Evolutionary conservation across 768 basidiomycete species (phyloP).

Genomic region (Collybiopsis confluens): DNA sequence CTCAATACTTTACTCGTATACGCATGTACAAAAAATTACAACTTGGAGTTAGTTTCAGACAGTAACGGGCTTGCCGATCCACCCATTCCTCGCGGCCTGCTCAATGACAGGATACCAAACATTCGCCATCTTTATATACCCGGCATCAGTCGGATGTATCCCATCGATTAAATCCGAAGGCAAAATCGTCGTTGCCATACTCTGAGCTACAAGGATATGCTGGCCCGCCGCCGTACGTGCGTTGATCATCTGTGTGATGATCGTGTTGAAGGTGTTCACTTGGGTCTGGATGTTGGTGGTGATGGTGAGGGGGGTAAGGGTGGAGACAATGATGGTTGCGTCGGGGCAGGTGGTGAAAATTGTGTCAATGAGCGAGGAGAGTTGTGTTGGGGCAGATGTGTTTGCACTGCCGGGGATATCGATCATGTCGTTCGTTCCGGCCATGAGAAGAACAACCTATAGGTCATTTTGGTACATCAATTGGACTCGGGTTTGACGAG

Average conservation of each 20-base stretch:
- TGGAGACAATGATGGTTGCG: constrained; percentile 11
- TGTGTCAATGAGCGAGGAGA: constrained; percentile 9
- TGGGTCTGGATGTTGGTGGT: neutral
- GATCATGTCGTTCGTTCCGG: constrained; percentile 13
- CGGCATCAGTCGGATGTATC: constrained; percentile 13
- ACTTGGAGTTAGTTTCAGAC: no score
- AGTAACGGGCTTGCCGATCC: no score
- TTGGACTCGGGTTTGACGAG: no score
- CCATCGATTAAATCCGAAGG: constrained; percentile 11
- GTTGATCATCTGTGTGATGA: constrained; percentile 7
- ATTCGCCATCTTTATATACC: constrained; percentile 13
- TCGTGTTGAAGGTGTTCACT: constrained; percentile 10
- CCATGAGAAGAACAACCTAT: constrained; percentile 16
- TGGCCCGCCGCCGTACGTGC: constrained; percentile 10
- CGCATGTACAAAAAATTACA: no score
- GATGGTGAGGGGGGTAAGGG: constrained; percentile 8
- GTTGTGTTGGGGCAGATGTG: neutral
- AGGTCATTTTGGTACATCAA: no score
- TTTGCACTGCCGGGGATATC: neutral
- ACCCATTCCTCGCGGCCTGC: constrained; percentile 11
- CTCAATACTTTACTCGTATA: no score
- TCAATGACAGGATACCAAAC: constrained; percentile 12
- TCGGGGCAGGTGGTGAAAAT: constrained; percentile 10
- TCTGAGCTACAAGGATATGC: constrained; percentile 12
- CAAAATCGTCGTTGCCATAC: neutral